Conservation (phyloP, 805 yeast genomes). For the Ogataea nakhonphanomensis region DNA sequence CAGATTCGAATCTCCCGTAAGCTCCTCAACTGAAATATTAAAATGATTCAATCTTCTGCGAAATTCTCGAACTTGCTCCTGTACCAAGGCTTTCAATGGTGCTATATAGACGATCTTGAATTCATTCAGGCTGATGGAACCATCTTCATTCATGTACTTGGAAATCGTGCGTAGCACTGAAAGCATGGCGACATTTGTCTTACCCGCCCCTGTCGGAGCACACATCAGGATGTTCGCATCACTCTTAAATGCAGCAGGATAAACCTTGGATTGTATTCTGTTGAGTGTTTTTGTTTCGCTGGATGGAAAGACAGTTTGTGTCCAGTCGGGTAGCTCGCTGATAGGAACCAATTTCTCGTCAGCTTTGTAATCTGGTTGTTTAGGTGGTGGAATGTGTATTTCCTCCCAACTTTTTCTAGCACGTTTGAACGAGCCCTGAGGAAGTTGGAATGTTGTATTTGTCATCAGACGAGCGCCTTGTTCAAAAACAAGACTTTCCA, state of each 20-base stretch:
- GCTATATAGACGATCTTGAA: slow-evolving; percentile 87
- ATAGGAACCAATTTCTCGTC: slow-evolving; percentile 52
- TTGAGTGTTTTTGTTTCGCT: slow-evolving; percentile 67
- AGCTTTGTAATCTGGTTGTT: slow-evolving; percentile 35
- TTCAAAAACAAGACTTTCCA: slow-evolving; percentile 61
- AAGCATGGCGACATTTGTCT: slow-evolving; percentile 93
- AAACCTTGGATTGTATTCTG: slow-evolving; percentile 79
- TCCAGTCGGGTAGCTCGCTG: slow-evolving; percentile 75
- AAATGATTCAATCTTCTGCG: slow-evolving; percentile 59
- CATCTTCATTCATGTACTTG: slow-evolving; percentile 46
- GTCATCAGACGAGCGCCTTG: slow-evolving; percentile 72
- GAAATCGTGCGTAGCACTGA: slow-evolving; percentile 63
- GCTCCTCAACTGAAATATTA: slow-evolving; percentile 74
- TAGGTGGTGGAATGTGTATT: slow-evolving; percentile 88
- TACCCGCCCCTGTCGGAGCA: slow-evolving; percentile 99
- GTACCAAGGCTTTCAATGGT: slow-evolving; percentile 91
- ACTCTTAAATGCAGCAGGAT: slow-evolving; percentile 67
- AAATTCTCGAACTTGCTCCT: slow-evolving; percentile 89
- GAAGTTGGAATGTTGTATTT: slow-evolving; percentile 64
- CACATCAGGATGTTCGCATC: slow-evolving; percentile 78
- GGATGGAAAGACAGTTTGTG: slow-evolving; percentile 67
- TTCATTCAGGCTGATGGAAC: slow-evolving; percentile 47
- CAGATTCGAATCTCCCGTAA: slow-evolving; percentile 85
- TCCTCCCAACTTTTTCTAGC: slow-evolving; percentile 77
- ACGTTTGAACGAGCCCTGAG: slow-evolving; percentile 79